Percentiles rank a stretch among this genome's conserved stretches.
Evolutionary conservation across 805 yeast genomes (phyloP).

Genomic region (Ogataea dorogensis): DNA sequence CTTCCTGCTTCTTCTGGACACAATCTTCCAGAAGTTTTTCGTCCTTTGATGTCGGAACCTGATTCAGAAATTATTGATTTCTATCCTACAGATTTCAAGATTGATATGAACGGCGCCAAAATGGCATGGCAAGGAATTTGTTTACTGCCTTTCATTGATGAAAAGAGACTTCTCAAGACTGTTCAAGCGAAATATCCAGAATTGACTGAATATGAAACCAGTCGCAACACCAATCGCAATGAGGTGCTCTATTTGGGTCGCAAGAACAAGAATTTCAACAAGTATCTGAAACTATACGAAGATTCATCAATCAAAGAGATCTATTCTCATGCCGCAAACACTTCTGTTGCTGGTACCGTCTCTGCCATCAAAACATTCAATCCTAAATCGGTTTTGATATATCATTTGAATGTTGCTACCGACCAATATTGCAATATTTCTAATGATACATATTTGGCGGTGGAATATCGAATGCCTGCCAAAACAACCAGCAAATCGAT

Average conservation of each 20-base stretch:
- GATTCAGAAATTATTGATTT: conserved; percentile 86
- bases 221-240: conserved; percentile 66
- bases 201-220: conserved; percentile 64
- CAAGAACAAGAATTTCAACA: conserved; percentile 49
- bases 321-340: conserved; percentile 46
- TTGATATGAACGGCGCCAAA: conserved; percentile 94
- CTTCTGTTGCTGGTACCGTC: conserved; percentile 61
- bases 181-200: conserved; percentile 63
- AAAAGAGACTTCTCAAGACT: conserved; percentile 61
- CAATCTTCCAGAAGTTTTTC: conserved; percentile 75
- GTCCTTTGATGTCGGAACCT: conserved; percentile 76
- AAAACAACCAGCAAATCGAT: conserved; percentile 70
- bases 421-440: conserved; percentile 42
- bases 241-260: conserved; percentile 71
- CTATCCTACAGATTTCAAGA: conserved; percentile 82
- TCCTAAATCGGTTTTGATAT: conserved; percentile 36
- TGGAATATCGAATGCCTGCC: conserved; percentile 62
- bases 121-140: conserved; percentile 97
- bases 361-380: conserved; percentile 36
- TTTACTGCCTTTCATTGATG: conserved; percentile 86
- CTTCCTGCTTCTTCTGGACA: conserved; percentile 92
- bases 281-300: conserved; percentile 43
- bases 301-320: conserved; percentile 30
- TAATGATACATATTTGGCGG: conserved; percentile 38
- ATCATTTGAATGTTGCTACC: conserved; percentile 40